A percentile compares a stretch with the other conserved stretches of the same genome.
These are phyloP conservation scores for Coniferiporia sulphurascens DNA, from an alignment of 1,284 basidiomycete species.

Conservation along the genomic window DNA sequence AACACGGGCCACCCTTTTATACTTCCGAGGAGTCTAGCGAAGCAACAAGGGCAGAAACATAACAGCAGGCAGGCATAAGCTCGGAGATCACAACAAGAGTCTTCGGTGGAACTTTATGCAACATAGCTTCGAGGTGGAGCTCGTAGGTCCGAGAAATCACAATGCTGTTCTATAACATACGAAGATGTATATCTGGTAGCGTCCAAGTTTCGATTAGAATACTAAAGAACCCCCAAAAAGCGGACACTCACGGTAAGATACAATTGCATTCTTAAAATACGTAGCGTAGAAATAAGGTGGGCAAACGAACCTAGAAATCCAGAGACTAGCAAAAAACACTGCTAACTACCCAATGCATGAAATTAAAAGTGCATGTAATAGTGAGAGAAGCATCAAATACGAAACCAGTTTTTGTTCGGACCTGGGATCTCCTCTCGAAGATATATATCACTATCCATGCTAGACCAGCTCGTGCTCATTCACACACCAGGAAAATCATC, in stretches of 20 bases:
- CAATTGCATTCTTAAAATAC: not conserved
- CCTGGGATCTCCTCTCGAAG: not conserved
- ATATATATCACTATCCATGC: not conserved
- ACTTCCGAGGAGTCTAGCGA: not conserved
- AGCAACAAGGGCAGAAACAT: not conserved
- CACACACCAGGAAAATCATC: constrained; percentile 5
- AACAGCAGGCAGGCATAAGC: not conserved
- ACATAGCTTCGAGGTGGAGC: not conserved
- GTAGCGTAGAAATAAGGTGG: not conserved
- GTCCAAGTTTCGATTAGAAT: not conserved
- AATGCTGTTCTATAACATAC: not conserved
- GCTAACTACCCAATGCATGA: no score
- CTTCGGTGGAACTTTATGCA: not conserved
- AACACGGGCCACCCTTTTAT: not conserved
- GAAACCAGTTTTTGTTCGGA: not conserved
- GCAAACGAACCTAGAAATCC: not conserved
- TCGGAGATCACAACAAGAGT: not conserved
- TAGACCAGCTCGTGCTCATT: not conserved
- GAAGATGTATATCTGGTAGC: not conserved
- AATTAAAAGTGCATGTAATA: not conserved
- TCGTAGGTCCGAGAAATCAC: not conserved
- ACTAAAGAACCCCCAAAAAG: not conserved
- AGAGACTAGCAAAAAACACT: not conserved
- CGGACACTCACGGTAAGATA: not conserved
- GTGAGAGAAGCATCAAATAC: not conserved